Base-by-base conservation (phyloP, 768 basidiomycete genomes). In the Phaffia tasmanica region DNA sequence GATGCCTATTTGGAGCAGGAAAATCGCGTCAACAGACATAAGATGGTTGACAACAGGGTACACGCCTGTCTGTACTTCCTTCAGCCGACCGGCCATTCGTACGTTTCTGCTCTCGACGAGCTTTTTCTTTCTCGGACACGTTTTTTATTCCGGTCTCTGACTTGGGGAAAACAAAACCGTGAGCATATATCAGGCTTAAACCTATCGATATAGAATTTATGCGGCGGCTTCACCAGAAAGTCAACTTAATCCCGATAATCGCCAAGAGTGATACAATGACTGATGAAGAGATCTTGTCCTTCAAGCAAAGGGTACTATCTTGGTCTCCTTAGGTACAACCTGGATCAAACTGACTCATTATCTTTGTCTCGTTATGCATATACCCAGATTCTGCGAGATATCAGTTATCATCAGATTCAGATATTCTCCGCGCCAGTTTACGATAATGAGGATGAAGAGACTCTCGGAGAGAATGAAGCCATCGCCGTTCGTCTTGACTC, bases 51-150 rank as follows among this genome's bases (percentile, higher is more conserved):
- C 80, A 97, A 97, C 80, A 86, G 95, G 57, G 88, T 99, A 51
- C 95, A 99, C 76, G 95, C 95, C 19, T 98, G 95, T 78, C 81
- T 99, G 65, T 99, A 99, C 81, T 99, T 99, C 77, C 93, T 99
- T 71, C 92, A 98, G 75, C 91, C 95, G 47, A 98, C 94, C 1
- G 94, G 95, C 68, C 95, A 99, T 77, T 86, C 93, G 90, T 95
- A 76, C 79, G 90, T 79, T 7, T 29, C 21, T 50, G 4, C 19
- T 25, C 46, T 30, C 48, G 25, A 7, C 18, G 15, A 5, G 21
- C 54, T 42, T 30, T 23, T 27, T 30, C 51, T n/a, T 21, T 3
- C 15, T 46, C 23, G n/a, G 15, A 46, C 57, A 62, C 54, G 30
- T 30, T 57, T 75, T n/a, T 27, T 15, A 63, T 48, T 63, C 46